Percentiles rank a stretch among this genome's conserved stretches.
These are phyloP conservation scores for Fusarium sororula DNA, from an alignment of 2,329 filamentous ascomycete genomes.

Conservation along the genomic window DNA sequence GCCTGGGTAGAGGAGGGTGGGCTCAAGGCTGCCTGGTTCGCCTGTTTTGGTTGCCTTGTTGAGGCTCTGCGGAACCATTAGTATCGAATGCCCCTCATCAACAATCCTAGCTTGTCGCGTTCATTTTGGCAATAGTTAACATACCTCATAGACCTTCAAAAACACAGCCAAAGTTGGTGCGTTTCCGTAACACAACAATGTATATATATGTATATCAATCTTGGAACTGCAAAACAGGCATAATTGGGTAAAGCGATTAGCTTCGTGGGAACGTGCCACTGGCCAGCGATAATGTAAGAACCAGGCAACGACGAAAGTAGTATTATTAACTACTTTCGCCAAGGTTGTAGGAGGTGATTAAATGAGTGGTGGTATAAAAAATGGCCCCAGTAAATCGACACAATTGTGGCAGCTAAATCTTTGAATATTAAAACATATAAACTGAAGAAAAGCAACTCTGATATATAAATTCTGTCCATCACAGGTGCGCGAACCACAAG, in stretches of 20 bases:
- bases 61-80: conserved; percentile 11
- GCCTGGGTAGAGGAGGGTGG: background rate
- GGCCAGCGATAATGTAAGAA: background rate
- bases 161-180: background rate
- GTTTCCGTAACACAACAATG: background rate
- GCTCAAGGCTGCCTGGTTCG: conserved; percentile 4
- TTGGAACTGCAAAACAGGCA: background rate
- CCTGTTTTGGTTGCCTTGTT: background rate
- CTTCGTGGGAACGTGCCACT: conserved; percentile 1
- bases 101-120: background rate
- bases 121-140: background rate
- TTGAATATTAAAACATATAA: background rate
- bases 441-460: background rate
- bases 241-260: background rate
- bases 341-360: background rate
- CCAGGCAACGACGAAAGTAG: background rate
- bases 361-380: background rate
- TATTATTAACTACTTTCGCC: background rate
- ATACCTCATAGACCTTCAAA: background rate
- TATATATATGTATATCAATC: background rate
- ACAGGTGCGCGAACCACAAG: no score
- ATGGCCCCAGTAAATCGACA: background rate
- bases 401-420: background rate
- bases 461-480: background rate
- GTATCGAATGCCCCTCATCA: background rate